Evolutionary conservation across 1,139 yeast genomes (phyloP), one percentile per base, ranked within the genome.

Genomic region (Wickerhamiella infanticola): DNA sequence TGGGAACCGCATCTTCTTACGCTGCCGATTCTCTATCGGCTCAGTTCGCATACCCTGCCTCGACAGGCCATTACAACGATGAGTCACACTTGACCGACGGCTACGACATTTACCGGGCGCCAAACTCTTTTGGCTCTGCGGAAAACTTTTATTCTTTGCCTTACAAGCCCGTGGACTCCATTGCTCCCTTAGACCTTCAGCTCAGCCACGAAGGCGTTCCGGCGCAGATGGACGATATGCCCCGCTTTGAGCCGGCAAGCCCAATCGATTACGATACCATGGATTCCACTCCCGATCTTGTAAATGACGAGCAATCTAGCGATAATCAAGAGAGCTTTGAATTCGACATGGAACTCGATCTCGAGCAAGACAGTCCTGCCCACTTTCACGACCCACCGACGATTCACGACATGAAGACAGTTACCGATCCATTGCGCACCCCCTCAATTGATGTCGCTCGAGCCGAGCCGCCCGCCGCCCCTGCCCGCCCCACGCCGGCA

Each of bases 131-230:
- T 25, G 40, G 31, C 3, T 25, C 33, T 24, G 7, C 25, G 9
- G 40, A 38, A 11, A 9, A 29, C 33, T 18, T 37, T 25, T 38
- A 38, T n/a, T 23, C 40, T 9, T 5, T 24, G n/a, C 24, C 33
- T 23, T 31, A 40, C 25, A 18, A 42, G 24, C 46, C 41, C 24
- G 43, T 43, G 29, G 18, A 23, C 40, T 37, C 47, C 39, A 13
- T 39, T 27, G 46, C 37, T 25, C 45, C 45, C 9, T 24, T 24
- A 13, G 41, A 36, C 18, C 35, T 42, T 25, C 44, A 37, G 43
- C 39, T 35, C 35, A 27, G 36, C 39, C 47, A 26, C 26, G 39
- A 31, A 8, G 24, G 7, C 33, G 35, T 37, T 18, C 29, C 9
- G n/a, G 13, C 36, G 5, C 9, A 26, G 24, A 25, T 23, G n/a